These are phyloP conservation scores for Amylocarpus encephaloides DNA, from an alignment of 2,329 filamentous ascomycete genomes.

Conservation along the genomic window DNA sequence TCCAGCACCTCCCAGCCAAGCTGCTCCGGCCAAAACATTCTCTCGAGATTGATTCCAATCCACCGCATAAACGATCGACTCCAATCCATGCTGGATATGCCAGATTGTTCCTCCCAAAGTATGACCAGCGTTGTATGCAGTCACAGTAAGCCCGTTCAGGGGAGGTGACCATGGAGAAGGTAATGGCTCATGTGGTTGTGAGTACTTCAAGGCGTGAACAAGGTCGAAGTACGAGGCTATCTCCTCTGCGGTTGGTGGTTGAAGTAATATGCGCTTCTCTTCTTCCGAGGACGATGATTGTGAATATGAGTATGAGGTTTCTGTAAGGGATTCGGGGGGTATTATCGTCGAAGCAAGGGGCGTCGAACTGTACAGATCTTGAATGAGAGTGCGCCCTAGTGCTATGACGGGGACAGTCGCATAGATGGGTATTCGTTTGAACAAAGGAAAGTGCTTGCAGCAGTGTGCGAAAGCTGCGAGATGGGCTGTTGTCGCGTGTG, in stretches of 20 bases:
- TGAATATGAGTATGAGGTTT: slow-evolving; percentile 49
- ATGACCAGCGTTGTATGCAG: slow-evolving; percentile 93
- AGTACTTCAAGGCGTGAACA: slow-evolving; percentile 92
- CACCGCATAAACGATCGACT: slow-evolving; percentile 94
- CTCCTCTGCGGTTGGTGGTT: slow-evolving; percentile 76
- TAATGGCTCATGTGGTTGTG: slow-evolving; percentile 86
- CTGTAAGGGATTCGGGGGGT: slow-evolving; percentile 64
- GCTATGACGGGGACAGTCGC: slow-evolving; percentile 91
- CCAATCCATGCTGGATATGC: slow-evolving; percentile 95
- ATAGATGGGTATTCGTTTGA: slow-evolving; percentile 88
- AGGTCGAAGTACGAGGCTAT: slow-evolving; percentile 87
- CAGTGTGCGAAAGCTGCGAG: slow-evolving; percentile 92
- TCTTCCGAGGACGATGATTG: slow-evolving; percentile 44
- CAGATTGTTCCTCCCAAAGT: slow-evolving; percentile 96
- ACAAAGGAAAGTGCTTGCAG: slow-evolving; percentile 91
- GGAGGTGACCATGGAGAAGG: slow-evolving; percentile 83
- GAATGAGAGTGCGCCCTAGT: slow-evolving; percentile 80
- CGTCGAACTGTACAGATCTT: slow-evolving; percentile 87
- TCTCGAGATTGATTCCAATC: slow-evolving; percentile 98
- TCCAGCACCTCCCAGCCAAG: slow-evolving; percentile 81
- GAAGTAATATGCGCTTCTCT: slow-evolving; percentile 48
- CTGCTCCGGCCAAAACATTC: slow-evolving; percentile 87
- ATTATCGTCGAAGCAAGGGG: slow-evolving; percentile 83
- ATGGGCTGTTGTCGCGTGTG: slow-evolving; percentile 86
- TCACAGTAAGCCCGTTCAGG: slow-evolving; percentile 85